phyloP scores from a whole-genome alignment of 495 filamentous ascomycete genomes.

The Penicillium odoratum region DNA sequence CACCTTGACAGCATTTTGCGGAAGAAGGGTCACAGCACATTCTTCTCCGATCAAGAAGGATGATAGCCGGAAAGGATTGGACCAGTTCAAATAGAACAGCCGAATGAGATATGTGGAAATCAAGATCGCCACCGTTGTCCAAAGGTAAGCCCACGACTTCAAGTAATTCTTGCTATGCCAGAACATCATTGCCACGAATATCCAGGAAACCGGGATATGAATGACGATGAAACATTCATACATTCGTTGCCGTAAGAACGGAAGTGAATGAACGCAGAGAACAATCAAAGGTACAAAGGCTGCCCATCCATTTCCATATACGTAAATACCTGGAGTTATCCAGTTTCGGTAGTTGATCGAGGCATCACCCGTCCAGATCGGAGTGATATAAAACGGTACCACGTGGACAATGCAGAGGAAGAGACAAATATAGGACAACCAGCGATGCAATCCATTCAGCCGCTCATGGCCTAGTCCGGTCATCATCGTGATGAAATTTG shows the following conservation, averaged over 20 bases:
- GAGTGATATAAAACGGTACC: slow-evolving; percentile 85
- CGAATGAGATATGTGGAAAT: slow-evolving; percentile 61
- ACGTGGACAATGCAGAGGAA: slow-evolving; percentile 82
- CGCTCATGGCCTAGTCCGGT: slow-evolving; percentile 93
- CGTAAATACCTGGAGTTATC: slow-evolving; percentile 60
- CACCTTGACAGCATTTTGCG: slow-evolving; percentile 88
- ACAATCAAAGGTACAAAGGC: slow-evolving; percentile 77
- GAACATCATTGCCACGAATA: slow-evolving; percentile 83
- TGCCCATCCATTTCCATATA: slow-evolving; percentile 90
- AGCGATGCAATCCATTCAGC: slow-evolving; percentile 90
- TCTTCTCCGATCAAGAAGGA: slow-evolving; percentile 82
- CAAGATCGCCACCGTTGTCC: slow-evolving; percentile 80
- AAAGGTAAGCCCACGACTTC: slow-evolving; percentile 88
- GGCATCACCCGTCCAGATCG: slow-evolving; percentile 76
- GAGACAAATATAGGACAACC: slow-evolving; percentile 85
- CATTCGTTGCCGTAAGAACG: slow-evolving; percentile 58
- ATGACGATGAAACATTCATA: slow-evolving; percentile 85
- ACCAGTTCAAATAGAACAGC: slow-evolving; percentile 81
- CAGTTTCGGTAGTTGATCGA: slow-evolving; percentile 62
- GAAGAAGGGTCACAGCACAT: slow-evolving; percentile 80
- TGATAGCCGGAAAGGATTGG: slow-evolving; percentile 72
- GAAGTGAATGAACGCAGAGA: slow-evolving; percentile 80
- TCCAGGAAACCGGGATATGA: slow-evolving; percentile 77
- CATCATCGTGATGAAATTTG: slow-evolving; percentile 79
- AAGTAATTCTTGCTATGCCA: slow-evolving; percentile 96